Conservation (phyloP, 257 asterid genomes). For the Plantago elongata region DNA sequence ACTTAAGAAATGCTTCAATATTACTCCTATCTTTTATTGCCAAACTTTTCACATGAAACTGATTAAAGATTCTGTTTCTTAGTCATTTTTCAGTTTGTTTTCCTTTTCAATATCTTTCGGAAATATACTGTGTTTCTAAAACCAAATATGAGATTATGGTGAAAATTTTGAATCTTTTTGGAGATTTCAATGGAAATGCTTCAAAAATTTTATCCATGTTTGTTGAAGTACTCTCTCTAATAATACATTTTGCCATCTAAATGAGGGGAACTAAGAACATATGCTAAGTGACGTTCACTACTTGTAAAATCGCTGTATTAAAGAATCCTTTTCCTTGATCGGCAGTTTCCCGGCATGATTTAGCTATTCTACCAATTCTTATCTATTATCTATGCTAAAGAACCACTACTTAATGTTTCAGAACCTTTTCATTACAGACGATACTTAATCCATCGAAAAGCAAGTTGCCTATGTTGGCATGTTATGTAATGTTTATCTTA, state of each 20-base stretch:
- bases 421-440: background rate
- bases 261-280: too few relatives aligned
- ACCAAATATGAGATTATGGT: too few relatives aligned
- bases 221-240: background rate
- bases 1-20: background rate
- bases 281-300: background rate
- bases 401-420: background rate
- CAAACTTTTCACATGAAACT: background rate
- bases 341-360: background rate
- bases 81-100: too few relatives aligned
- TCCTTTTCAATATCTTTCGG: too few relatives aligned
- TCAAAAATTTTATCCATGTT: background rate
- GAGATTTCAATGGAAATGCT: too few relatives aligned
- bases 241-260: too few relatives aligned
- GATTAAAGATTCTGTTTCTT: background rate
- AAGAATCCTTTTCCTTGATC: background rate
- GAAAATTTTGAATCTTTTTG: too few relatives aligned
- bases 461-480: conserved; percentile 10
- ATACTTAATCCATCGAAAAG: too few relatives aligned
- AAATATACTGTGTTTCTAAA: too few relatives aligned
- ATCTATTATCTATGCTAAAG: conserved; percentile 1
- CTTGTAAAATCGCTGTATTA: background rate
- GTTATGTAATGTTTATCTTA: conserved; percentile 15
- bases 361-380: background rate
- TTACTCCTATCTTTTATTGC: background rate